These are phyloP conservation scores for Aaosphaeria pasadenensis DNA, from an alignment of 2,329 filamentous ascomycete genomes.

Conservation along the genomic window DNA sequence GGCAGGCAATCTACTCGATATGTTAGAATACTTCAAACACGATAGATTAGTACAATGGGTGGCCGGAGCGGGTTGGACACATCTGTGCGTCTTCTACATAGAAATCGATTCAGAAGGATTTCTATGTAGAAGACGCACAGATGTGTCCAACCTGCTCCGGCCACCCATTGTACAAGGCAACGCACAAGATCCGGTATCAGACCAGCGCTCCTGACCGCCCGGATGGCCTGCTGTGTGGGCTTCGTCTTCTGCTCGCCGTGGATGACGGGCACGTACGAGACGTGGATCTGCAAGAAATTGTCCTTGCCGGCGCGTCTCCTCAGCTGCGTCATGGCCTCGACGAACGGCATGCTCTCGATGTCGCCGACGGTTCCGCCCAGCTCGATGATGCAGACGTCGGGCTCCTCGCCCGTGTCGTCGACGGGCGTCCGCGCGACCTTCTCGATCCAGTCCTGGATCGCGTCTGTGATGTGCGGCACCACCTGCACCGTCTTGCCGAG, in stretches of 20 bases:
- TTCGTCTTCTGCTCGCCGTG: conserved; percentile 89
- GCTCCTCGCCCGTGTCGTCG: conserved; percentile 76
- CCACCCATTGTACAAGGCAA: conserved; percentile 2
- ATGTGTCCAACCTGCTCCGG: no score
- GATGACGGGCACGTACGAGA: conserved; percentile 80
- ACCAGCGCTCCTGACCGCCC: conserved; percentile 77
- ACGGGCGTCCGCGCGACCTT: conserved; percentile 81
- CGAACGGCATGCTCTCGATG: conserved; percentile 83
- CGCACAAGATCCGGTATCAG: conserved; percentile 58
- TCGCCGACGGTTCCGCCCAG: conserved; percentile 70
- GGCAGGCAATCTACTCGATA: conserved; percentile 73
- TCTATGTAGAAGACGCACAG: no score
- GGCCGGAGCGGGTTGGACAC: no score
- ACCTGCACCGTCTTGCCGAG: conserved; percentile 87
- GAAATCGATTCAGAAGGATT: no score
- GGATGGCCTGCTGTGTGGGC: conserved; percentile 89
- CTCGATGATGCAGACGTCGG: conserved; percentile 89
- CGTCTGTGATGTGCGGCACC: conserved; percentile 87
- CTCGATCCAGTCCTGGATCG: conserved; percentile 90
- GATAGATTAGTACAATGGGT: no score
- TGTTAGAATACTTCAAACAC: background rate
- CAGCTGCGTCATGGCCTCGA: conserved; percentile 81
- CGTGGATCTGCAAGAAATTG: conserved; percentile 87
- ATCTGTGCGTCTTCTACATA: no score
- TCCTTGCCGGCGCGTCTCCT: conserved; percentile 67